Base-by-base conservation (phyloP, 306 rosid genomes). In the Erythrophleum fordii region DNA sequence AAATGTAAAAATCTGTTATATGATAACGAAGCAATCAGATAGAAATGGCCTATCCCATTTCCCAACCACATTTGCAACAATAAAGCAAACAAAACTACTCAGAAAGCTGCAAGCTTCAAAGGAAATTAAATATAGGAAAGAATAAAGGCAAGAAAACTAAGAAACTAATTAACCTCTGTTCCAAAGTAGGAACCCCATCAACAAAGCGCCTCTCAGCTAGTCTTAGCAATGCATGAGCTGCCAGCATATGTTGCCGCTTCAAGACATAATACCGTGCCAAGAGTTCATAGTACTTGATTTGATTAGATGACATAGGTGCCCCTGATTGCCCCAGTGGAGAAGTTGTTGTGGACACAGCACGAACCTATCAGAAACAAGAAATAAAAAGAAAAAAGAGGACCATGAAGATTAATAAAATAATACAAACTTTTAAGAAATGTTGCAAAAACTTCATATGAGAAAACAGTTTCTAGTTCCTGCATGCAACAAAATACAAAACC, bases 191-290 rank as follows among this genome's bases (percentile, higher is more conserved):
- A 82, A 82, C 91, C 4, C 86, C 84, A 59, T 88, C 97, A 72
- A 62, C 61, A 35, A 95, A 86, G 51, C 97, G 98, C 74, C 94
- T 90, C 79, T 92, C 96, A 53, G 98, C 98, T 78, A 95, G 80
- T 83, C 96, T 85, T 56, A 92, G 82, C 89, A 95, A 83, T 31
- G 94, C 91, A 77, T 89, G 96, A 86, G 99, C 98, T 49, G 99
- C 99, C 82, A 93, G 99, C 81, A 92, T 68, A 85, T 93, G 98
- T 79, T 95, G 97, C 81, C 97, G 90, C 87, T 93, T 95, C 85
- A 86, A 79, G 75, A 93, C 96, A 82, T 95, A 93, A 81, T 93
- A 95, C 25, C 91, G 94, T 44, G 98, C 99, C 88, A 95, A 83
- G 69, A 95, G 98, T 76, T 95, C 99, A 86, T 82, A 90, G 84